These are phyloP conservation scores for Eimeria sp. DNA, from an alignment of 169 alveolate genomes.

Conservation along the genomic window DNA sequence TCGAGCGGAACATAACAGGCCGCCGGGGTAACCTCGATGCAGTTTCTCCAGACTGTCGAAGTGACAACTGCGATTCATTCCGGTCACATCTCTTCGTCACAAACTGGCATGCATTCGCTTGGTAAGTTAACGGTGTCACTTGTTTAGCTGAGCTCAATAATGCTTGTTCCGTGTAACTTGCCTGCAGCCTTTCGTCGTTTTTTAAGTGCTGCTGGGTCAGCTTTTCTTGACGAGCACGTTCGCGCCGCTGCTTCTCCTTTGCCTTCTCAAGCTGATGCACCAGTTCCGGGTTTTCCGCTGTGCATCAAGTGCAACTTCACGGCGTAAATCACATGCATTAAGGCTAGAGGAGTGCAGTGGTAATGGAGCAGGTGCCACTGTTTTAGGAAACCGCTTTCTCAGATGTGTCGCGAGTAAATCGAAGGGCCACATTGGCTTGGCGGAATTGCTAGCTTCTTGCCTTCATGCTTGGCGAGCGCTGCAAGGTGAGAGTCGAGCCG, in stretches of 20 bases:
- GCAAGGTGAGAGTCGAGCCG: conserved; percentile 76
- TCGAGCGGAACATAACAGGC: conserved; percentile 53
- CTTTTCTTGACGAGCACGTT: conserved; percentile 81
- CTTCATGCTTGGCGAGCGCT: conserved; percentile 70
- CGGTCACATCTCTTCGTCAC: not conserved
- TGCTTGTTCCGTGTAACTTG: not conserved
- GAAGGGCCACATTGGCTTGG: not conserved
- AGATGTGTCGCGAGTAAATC: not conserved
- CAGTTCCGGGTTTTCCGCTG: conserved; percentile 81
- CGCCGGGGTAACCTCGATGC: conserved; percentile 29
- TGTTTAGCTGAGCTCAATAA: not conserved
- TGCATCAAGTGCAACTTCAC: not conserved
- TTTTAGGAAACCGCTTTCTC: not conserved
- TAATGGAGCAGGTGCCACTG: not conserved
- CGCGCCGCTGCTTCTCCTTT: conserved; percentile 81
- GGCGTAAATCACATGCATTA: too few relatives aligned
- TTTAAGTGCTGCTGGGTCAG: conserved; percentile 75
- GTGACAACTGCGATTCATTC: conserved; percentile 33
- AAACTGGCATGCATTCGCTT: not conserved
- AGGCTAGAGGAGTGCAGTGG: not conserved
- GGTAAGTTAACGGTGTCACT: too few relatives aligned
- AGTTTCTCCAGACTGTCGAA: conserved; percentile 25
- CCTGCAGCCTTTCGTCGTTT: conserved; percentile 80
- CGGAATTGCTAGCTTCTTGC: not conserved
- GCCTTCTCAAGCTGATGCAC: conserved; percentile 68